phyloP scores from a whole-genome alignment of 768 basidiomycete species.

The Amanita polypyramis region DNA sequence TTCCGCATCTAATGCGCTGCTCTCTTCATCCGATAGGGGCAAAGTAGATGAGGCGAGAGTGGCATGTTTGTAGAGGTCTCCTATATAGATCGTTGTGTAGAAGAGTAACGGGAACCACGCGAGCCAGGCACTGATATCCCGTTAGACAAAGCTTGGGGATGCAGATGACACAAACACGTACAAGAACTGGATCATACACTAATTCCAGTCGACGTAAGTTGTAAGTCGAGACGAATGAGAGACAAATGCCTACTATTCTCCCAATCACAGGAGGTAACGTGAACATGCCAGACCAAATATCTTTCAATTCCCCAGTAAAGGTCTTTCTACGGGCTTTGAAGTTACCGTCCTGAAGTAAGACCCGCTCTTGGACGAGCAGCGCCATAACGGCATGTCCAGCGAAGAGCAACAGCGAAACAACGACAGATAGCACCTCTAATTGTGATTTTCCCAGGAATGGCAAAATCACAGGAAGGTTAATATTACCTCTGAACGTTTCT shows the following conservation, averaged over 20 bases:
- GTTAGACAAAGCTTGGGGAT: not conserved
- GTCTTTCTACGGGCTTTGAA: conserved; percentile 21
- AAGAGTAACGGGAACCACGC: conserved; percentile 92
- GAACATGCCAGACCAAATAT: conserved; percentile 63
- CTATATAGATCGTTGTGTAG: conserved; percentile 81
- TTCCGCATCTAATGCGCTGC: conserved; percentile 41
- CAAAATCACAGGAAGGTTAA: conserved; percentile 59
- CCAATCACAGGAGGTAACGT: conserved; percentile 66
- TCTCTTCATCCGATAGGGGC: conserved; percentile 15
- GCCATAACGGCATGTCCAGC: conserved; percentile 55
- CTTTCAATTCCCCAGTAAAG: conserved; percentile 36
- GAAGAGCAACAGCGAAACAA: conserved; percentile 62
- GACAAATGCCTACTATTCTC: conserved; percentile 54
- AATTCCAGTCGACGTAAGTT: not conserved
- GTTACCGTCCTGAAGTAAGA: conserved; percentile 34
- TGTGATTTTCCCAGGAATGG: conserved; percentile 75
- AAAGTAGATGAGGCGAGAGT: conserved; percentile 15
- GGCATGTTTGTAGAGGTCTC: conserved; percentile 67
- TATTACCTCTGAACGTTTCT: conserved; percentile 50
- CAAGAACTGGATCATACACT: conserved; percentile 82
- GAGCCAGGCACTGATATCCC: conserved; percentile 53
- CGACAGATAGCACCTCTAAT: conserved; percentile 68
- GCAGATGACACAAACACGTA: conserved; percentile 27
- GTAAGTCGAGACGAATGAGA: not conserved
- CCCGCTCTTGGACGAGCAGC: conserved; percentile 57